Conservation (phyloP, 2,329 filamentous ascomycete genomes). For the Lasiodiplodia theobromae region DNA sequence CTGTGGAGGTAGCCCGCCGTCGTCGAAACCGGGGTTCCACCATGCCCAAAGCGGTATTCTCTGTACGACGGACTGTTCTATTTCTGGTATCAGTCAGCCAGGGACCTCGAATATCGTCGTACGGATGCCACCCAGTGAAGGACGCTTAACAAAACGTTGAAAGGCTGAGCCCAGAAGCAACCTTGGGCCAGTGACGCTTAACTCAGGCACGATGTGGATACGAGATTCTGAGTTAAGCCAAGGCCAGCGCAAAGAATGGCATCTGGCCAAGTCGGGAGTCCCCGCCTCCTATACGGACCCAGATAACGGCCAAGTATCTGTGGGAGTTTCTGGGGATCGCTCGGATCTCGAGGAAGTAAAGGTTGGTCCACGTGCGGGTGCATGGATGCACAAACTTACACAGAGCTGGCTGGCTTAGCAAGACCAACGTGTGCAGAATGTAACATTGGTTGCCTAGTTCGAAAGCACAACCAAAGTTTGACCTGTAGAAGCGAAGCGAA, state of each 20-base stretch:
- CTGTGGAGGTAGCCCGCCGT: neutral
- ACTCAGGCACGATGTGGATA: neutral
- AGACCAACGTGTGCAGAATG: no score
- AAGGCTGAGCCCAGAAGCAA: neutral
- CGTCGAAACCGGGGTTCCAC: neutral
- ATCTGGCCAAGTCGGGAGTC: neutral
- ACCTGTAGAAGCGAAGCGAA: no score
- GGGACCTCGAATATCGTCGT: neutral
- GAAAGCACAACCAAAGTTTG: no score
- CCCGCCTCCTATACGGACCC: neutral
- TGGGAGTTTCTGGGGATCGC: neutral
- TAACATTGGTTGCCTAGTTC: no score
- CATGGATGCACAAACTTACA: no score
- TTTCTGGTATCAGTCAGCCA: neutral
- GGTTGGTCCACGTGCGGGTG: neutral
- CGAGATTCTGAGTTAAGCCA: conserved; percentile 7
- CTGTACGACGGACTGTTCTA: neutral
- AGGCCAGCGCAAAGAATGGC: neutral
- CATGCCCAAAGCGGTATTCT: neutral
- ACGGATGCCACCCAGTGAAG: neutral
- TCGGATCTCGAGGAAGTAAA: neutral
- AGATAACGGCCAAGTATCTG: neutral
- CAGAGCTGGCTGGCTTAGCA: no score
- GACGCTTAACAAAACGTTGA: neutral
- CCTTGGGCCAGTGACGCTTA: neutral